These are phyloP conservation scores for Emiliania huxleyi DNA, from an alignment of 78 protist genomes.

Conservation along the genomic window DNA sequence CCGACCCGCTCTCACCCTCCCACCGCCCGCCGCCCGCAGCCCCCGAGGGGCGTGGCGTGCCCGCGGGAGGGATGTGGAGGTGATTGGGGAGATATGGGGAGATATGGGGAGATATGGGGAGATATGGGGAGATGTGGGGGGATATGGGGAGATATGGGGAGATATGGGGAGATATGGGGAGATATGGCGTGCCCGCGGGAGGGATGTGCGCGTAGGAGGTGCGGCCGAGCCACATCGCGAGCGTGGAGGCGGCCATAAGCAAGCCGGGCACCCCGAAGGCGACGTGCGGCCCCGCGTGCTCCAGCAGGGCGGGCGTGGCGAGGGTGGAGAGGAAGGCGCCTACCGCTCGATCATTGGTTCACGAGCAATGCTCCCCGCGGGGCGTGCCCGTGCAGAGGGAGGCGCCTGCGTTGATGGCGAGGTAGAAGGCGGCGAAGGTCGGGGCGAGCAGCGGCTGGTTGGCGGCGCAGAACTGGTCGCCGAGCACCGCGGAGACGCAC, in stretches of 20 bases:
- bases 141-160: too few species aligned
- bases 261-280: not conserved
- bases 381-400: not conserved
- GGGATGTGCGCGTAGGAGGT: not conserved
- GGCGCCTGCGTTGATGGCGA: slow-evolving; percentile 34
- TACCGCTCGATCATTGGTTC: too few species aligned
- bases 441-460: not conserved
- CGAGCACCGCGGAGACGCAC: slow-evolving; percentile 19
- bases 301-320: not conserved
- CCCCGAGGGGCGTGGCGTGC: too few species aligned
- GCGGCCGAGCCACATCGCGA: not conserved
- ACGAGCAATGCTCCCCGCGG: too few species aligned
- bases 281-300: not conserved
- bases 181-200: not conserved
- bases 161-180: too few species aligned
- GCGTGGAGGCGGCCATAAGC: not conserved
- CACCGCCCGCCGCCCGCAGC: too few species aligned
- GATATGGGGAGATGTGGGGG: too few species aligned
- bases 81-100: too few species aligned
- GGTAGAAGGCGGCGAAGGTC: not conserved
- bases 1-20: too few species aligned
- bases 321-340: not conserved
- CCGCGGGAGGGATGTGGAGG: too few species aligned
- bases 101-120: too few species aligned
- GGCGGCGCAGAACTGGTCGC: slow-evolving; percentile 5